These are phyloP conservation scores for Cardamine chenopodiifolia DNA, from an alignment of 345 rosid genomes.

Conservation along the genomic window DNA sequence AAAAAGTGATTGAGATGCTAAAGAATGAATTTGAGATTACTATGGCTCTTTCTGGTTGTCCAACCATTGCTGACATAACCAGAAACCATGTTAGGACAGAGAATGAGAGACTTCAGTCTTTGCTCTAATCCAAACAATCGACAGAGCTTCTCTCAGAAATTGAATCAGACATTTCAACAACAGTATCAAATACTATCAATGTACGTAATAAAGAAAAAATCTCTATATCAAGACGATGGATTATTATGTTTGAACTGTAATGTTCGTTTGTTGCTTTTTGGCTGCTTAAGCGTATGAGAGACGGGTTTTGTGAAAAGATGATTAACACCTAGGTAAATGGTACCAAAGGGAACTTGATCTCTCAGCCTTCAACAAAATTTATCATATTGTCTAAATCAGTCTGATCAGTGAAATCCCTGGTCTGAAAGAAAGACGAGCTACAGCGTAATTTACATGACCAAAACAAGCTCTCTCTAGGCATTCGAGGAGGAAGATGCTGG, in stretches of 20 bases:
- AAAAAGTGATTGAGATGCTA: slow-evolving; percentile 65
- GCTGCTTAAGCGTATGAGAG: not conserved
- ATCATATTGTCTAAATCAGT: slow-evolving; percentile 23
- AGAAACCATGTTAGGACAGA: slow-evolving; percentile 61
- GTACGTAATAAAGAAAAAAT: slow-evolving; percentile 4
- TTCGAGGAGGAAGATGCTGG: slow-evolving; percentile 7
- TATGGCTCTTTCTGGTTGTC: slow-evolving; percentile 83
- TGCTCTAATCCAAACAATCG: slow-evolving; percentile 44
- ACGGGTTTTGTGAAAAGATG: not conserved
- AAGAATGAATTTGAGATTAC: slow-evolving; percentile 77
- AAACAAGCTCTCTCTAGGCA: not conserved
- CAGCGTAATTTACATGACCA: slow-evolving; percentile 20
- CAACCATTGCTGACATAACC: slow-evolving; percentile 56
- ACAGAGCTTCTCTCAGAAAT: not conserved
- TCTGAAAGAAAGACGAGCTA: not conserved
- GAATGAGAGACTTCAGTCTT: slow-evolving; percentile 51
- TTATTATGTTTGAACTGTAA: not conserved
- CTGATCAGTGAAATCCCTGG: slow-evolving; percentile 11
- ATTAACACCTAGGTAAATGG: not conserved
- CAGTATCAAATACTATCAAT: not conserved
- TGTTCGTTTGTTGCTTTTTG: not conserved
- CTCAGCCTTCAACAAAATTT: slow-evolving; percentile 7
- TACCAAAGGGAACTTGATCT: slow-evolving; percentile 11
- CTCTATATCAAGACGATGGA: not conserved
- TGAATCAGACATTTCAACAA: not conserved